Evolutionary conservation across 495 filamentous ascomycete species (phyloP), one percentile per base, ranked within the genome.

Genomic region (Aspergillus ellipticus): DNA sequence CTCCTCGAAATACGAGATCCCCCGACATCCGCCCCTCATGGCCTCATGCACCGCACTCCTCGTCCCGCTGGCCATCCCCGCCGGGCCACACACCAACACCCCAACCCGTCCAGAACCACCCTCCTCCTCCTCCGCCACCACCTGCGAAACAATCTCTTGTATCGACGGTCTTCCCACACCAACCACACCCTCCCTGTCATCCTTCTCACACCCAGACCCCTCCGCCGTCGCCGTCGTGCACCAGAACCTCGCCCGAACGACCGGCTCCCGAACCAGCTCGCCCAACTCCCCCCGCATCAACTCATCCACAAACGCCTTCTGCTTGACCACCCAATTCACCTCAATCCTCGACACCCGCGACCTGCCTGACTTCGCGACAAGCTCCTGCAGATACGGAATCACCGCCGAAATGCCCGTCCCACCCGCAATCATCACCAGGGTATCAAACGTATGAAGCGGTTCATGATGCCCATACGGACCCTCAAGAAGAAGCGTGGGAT

Each of bases 331-430:
- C n/a, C n/a, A n/a, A n/a, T n/a, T n/a, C n/a, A n/a, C n/a, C n/a
- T n/a, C n/a, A n/a, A n/a, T n/a, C n/a, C n/a, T n/a, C n/a, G n/a
- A n/a, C n/a, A 6, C 22, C 46, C 1, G 61, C 29, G n/a, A 55
- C 39, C 5, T 53, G 59, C n/a, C n/a, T n/a, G n/a, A n/a, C n/a
- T n/a, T n/a, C n/a, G 49, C 22, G 11, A 70, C 42, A 33, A 68
- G 63, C 17, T 55, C 54, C 4, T 53, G 37, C 19, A 82, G 46
- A 55, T 80, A 76, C 1, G 79, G 70, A 10, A 79, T 57, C 3
- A 73, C 63, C 9, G 67, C 74, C 0, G 78, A 68, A 35, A 83
- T 75, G 6, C 81, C 81, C 4, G 74, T 75, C 2, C 81, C 80
- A 4, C 81, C 81, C 8, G 70, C 77, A 20, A 83, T 69, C 24